Percentiles rank a stretch among this genome's conserved stretches.
These are phyloP conservation scores for Pythium dissotocum DNA, from an alignment of 352 stramenopile genomes.

Conservation along the genomic window DNA sequence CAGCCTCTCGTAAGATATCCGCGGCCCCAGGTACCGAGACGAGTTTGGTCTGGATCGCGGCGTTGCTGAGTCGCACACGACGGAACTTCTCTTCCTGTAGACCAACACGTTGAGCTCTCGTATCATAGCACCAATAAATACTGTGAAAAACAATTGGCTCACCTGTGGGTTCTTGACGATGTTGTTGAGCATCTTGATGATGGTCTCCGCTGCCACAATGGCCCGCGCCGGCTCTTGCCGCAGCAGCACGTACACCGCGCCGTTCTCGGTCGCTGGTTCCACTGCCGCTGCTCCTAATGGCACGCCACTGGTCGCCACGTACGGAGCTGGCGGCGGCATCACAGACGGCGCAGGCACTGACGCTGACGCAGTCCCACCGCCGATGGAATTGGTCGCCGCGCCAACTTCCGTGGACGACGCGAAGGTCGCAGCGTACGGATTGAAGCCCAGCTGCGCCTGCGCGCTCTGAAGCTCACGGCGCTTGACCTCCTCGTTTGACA, in stretches of 20 bases:
- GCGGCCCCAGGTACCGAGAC: conserved; percentile 52
- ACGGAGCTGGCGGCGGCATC: conserved; percentile 23
- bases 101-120: too few species aligned
- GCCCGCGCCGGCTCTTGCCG: conserved; percentile 48
- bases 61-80: conserved; percentile 61
- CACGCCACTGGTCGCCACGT: not conserved
- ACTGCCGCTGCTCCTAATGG: not conserved
- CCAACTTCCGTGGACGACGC: conserved; percentile 60
- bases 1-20: conserved; percentile 61
- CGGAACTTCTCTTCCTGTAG: conserved; percentile 66
- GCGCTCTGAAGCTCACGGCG: conserved; percentile 54
- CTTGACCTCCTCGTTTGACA: conserved; percentile 70
- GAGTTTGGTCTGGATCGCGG: conserved; percentile 65
- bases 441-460: conserved; percentile 67
- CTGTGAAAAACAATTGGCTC: conserved; percentile 15
- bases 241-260: conserved; percentile 66
- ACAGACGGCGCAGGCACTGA: conserved; percentile 2
- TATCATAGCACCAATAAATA: too few species aligned
- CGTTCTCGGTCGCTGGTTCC: conserved; percentile 18
- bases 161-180: conserved; percentile 65
- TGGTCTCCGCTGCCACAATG: conserved; percentile 58
- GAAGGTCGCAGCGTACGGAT: conserved; percentile 69
- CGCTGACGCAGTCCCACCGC: conserved; percentile 1
- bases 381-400: conserved; percentile 59
- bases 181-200: conserved; percentile 75